Percentiles rank a stretch among this genome's conserved stretches.
These are phyloP conservation scores for Fusarium falciforme DNA, from an alignment of 2,329 filamentous ascomycete genomes.

Conservation along the genomic window DNA sequence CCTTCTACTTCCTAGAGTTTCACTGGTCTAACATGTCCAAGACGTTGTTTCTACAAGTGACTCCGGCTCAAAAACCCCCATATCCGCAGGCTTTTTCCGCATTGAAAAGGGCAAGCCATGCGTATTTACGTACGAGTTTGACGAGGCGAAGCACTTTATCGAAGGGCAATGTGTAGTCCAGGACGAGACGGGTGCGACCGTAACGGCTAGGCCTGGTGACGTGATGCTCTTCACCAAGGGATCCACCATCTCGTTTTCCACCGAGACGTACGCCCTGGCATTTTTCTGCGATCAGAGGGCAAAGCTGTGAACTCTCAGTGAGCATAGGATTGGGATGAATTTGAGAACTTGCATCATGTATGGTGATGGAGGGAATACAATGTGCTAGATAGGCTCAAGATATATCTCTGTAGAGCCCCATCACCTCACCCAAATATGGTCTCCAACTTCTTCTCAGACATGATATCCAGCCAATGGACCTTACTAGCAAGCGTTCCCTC, in stretches of 20 bases:
- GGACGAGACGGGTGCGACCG: conserved; percentile 5
- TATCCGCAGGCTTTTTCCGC: conserved; percentile 13
- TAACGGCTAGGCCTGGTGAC: conserved; percentile 1
- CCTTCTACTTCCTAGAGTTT: too few species aligned
- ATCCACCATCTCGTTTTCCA: conserved; percentile 8
- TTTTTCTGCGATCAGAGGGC: conserved; percentile 20
- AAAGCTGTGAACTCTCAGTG: background rate
- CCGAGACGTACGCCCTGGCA: conserved; percentile 1
- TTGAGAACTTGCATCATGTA: too few species aligned
- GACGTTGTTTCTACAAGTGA: conserved; percentile 12
- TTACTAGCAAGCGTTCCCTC: background rate
- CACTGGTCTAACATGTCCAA: too few species aligned
- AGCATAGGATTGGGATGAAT: fast-evolving
- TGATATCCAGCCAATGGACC: conserved; percentile 28
- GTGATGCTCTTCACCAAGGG: conserved; percentile 11
- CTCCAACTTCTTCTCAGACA: conserved; percentile 22
- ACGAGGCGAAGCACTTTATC: conserved; percentile 8
- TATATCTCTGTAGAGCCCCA: too few species aligned
- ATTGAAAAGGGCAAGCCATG: conserved; percentile 7
- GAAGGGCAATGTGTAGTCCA: conserved; percentile 1
- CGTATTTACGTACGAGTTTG: conserved; percentile 11
- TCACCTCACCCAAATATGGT: conserved; percentile 21
- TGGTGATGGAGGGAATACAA: background rate
- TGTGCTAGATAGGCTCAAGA: background rate
- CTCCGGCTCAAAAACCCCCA: background rate